phyloP scores from a whole-genome alignment of 495 filamentous ascomycete species.

The Pyronema domesticum region DNA sequence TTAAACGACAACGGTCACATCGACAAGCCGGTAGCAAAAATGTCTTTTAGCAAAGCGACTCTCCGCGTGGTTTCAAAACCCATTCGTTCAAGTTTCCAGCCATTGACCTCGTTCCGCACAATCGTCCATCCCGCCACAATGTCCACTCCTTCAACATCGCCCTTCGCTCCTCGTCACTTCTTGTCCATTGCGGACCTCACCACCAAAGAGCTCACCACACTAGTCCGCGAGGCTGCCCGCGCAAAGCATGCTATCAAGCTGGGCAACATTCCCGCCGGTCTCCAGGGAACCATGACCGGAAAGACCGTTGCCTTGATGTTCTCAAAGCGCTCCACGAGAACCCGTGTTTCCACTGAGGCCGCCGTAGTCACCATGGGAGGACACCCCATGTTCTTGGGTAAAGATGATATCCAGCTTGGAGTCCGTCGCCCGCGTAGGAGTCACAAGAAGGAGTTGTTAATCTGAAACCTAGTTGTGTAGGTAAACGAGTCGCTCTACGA shows the following conservation, averaged over 20 bases:
- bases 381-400: slow-evolving; percentile 88
- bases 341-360: slow-evolving; percentile 77
- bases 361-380: slow-evolving; percentile 70
- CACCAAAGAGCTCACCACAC: slow-evolving; percentile 53
- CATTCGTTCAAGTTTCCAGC: neutral
- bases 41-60: slow-evolving; percentile 1
- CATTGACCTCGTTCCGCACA: neutral
- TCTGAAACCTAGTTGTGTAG: slow-evolving; percentile 21
- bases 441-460: neutral
- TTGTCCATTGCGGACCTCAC: slow-evolving; percentile 78
- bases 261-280: slow-evolving; percentile 33
- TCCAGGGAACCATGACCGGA: slow-evolving; percentile 41
- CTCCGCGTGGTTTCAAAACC: neutral
- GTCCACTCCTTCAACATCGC: neutral
- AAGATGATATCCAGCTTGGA: slow-evolving; percentile 86
- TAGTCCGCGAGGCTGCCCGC: slow-evolving; percentile 61
- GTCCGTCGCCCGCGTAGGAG: slow-evolving; percentile 30
- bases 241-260: slow-evolving; percentile 67
- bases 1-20: neutral
- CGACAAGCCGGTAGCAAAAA: neutral
- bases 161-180: slow-evolving; percentile 48
- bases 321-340: slow-evolving; percentile 83
- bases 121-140: neutral
- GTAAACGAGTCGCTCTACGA: slow-evolving; percentile 84
- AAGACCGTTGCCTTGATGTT: slow-evolving; percentile 91